Evolutionary conservation across 2,329 filamentous ascomycete species (phyloP), one percentile per base, ranked within the genome.

Genomic region (Juglanconis juglandina): DNA sequence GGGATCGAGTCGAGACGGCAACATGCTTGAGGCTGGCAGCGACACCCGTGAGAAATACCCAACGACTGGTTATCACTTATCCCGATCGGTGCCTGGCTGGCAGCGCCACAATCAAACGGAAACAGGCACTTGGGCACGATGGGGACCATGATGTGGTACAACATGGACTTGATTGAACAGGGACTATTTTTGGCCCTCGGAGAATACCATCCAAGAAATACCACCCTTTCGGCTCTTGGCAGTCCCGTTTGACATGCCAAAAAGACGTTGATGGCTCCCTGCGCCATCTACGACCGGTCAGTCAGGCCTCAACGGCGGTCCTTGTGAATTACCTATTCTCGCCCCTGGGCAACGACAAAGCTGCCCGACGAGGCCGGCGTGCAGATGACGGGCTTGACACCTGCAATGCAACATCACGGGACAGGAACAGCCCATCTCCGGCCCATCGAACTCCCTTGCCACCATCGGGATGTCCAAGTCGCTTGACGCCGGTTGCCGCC

Each of bases 41-140:
- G 9, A 49, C 44, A 39, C 9, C 17, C 34, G 17, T 32, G 42
- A 56, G 24, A 8, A 7, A 44, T 9, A 24, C 24, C 32, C 41
- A 53, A 53, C 47, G 58, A 63, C 58, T 63, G 58, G 61, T 24
- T 24, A 5, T 50, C 39, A 48, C 53, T 47, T 11, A 11, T 53
- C 34, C 58, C 61, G 58, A 41, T 53, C 53, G 35, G 41, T 14
- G 32, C 37, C 30, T 53, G 42, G 50, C 46, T 44, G 42, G 46
- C 13, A 53, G 35, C 57, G 60, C 57, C 58, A 61, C 58, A 60
- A 61, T 61, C 14, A 58, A 63, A 17, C 34, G 51, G 54, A 63
- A 60, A 63, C 61, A 53, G 50, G 39, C 17, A 47, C 39, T 46
- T 37, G 52, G 58, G 41, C 30, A 24, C 17, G 44, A 49, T 11